phyloP scores from a whole-genome alignment of 2,329 filamentous ascomycete genomes.

The Penicillium sp. region DNA sequence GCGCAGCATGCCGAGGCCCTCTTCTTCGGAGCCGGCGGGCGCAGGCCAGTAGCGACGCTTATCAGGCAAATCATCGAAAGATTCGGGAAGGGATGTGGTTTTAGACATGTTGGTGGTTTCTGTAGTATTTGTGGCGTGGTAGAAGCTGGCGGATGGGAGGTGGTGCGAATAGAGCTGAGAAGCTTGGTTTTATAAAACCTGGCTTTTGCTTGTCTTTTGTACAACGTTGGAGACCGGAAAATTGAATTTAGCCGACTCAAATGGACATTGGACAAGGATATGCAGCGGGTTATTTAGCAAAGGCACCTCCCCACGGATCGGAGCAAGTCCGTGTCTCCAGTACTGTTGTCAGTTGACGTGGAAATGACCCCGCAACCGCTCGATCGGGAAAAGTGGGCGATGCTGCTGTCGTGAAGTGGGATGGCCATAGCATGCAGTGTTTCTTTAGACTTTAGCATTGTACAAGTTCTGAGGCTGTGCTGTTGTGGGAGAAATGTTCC shows the following conservation, averaged over 20 bases:
- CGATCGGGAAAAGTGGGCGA: not conserved
- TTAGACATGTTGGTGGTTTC: conserved; percentile 22
- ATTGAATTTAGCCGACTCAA: not conserved
- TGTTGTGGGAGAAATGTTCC: no score
- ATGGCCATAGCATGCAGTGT: not conserved
- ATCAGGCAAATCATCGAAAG: conserved; percentile 49
- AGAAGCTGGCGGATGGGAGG: not conserved
- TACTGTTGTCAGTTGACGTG: conserved; percentile 8
- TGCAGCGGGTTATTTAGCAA: not conserved
- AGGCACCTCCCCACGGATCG: conserved; percentile 14
- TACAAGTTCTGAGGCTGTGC: no score
- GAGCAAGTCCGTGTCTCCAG: conserved; percentile 17
- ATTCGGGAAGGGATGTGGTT: conserved; percentile 30
- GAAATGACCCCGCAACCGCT: conserved; percentile 18
- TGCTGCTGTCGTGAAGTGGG: not conserved
- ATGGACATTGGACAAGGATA: not conserved
- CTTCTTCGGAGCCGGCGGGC: conserved; percentile 49
- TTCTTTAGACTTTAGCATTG: not conserved
- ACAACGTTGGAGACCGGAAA: not conserved
- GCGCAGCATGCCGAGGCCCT: conserved; percentile 57
- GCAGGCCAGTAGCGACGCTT: conserved; percentile 54
- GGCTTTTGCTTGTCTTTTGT: not conserved
- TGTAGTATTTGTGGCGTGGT: not conserved
- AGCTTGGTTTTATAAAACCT: not conserved
- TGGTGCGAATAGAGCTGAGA: not conserved